Evolutionary conservation across 2,329 filamentous ascomycete genomes (phyloP).

Genomic region (Ophiostoma fasciatum): DNA sequence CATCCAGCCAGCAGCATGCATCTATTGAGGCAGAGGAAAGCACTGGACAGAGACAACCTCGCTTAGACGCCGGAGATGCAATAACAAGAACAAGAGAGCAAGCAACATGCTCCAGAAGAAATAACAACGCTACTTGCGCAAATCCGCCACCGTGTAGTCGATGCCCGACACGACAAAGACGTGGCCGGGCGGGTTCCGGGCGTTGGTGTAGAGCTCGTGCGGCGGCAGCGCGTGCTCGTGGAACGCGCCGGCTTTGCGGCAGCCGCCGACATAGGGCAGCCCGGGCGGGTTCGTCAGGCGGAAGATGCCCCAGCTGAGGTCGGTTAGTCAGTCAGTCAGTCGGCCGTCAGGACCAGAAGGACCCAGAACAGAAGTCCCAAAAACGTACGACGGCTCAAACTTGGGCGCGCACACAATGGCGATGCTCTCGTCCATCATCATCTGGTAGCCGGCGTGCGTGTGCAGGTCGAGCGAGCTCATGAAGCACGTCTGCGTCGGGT

Average conservation of each 20-base stretch:
- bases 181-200: slow-evolving; percentile 49
- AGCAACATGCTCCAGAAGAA: too few relatives aligned
- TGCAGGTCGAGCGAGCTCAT: slow-evolving; percentile 92
- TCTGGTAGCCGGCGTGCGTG: slow-evolving; percentile 86
- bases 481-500: slow-evolving; percentile 92
- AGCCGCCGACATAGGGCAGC: slow-evolving; percentile 68
- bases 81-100: too few relatives aligned
- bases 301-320: slow-evolving; percentile 84
- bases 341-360: too few relatives aligned
- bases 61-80: background rate
- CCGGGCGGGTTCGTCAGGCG: slow-evolving; percentile 87
- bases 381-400: too few relatives aligned
- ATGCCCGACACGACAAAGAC: slow-evolving; percentile 53
- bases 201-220: slow-evolving; percentile 64
- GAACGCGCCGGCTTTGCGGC: slow-evolving; percentile 65
- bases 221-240: slow-evolving; percentile 47
- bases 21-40: background rate
- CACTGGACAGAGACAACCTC: background rate
- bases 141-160: slow-evolving; percentile 42
- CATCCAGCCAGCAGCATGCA: too few relatives aligned
- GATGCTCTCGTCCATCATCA: slow-evolving; percentile 92
- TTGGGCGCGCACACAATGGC: slow-evolving; percentile 91
- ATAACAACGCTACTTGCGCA: slow-evolving; percentile 25
- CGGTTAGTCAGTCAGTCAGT: too few relatives aligned
- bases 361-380: too few relatives aligned